A percentile compares a stretch with the other conserved stretches of the same genome.
phyloP scores from a whole-genome alignment of 306 rosid species.

The Pueraria montana region DNA sequence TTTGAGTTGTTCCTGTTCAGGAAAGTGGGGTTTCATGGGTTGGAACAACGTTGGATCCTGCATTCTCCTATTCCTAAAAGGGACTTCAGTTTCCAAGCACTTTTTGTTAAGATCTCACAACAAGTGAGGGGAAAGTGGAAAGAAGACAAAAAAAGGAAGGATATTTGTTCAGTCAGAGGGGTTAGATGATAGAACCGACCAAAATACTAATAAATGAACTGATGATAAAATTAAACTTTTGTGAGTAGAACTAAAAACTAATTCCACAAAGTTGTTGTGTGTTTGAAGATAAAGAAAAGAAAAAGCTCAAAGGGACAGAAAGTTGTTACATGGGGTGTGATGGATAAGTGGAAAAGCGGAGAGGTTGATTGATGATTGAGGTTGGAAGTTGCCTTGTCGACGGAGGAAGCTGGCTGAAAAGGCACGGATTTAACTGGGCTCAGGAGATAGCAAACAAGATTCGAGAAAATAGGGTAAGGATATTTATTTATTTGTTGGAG shows the following conservation, averaged over 20 bases:
- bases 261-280: constrained; percentile 32
- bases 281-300: constrained; percentile 32
- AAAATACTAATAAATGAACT: constrained; percentile 22
- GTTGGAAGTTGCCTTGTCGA: background rate
- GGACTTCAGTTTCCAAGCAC: background rate
- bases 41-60: constrained; percentile 70
- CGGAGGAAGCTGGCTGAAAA: background rate
- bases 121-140: background rate
- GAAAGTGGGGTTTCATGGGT: constrained; percentile 71
- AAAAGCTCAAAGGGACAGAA: constrained; percentile 36
- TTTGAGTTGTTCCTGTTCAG: constrained; percentile 87
- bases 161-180: background rate
- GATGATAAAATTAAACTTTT: no score
- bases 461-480: background rate
- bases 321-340: constrained; percentile 46
- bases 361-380: no score
- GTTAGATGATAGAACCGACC: constrained; percentile 17
- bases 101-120: constrained; percentile 30
- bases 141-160: constrained; percentile 53
- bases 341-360: no score
- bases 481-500: background rate
- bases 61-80: constrained; percentile 52
- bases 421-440: constrained; percentile 16
- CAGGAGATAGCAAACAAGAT: background rate
- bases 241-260: no score